Evolutionary conservation across 148 eudicot species (phyloP), one percentile per base, ranked within the genome.

Genomic region (Amaranthus cruentus): DNA sequence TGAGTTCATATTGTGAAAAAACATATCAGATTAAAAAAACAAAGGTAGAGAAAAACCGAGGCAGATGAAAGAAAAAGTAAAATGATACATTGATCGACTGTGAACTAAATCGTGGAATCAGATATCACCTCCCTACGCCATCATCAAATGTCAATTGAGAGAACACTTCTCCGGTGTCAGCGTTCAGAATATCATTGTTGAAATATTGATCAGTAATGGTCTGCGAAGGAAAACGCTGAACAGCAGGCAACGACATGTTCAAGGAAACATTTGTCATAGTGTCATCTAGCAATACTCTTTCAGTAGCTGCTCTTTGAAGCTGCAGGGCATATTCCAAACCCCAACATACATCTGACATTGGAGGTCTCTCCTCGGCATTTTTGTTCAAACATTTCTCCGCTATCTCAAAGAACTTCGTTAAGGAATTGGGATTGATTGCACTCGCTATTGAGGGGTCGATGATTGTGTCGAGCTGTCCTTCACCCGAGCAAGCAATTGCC

Each of bases 281-380:
- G 55, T 86, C 85, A 46, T 75, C 89, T 46, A 66, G 60, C 8
- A 73, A 49, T 13, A 70, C 73, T 58, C 75, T 55, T 54, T 28
- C 55, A 53, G 55, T 38, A 21, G 60, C 80, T 8, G 48, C 71
- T 52, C 68, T 79, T 42, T 86, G 83, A 76, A 84, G 85, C 75
- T 75, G 78, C 68, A 85, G 66, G 11, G 82, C 81, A 55, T 82
- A 88, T 59, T 88, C 86, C 70, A 88, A 73, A 73, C 84, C 85
- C 89, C 91, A 88, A 68, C 77, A 46, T 9, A 88, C 86, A 68
- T 88, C 86, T 4, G 80, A 71, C 87, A 88, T 88, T 4, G 62
- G 63, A 3, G 86, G 89, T 84, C 89, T 80, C 2, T 86, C 87
- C 0, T 1, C 70, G 3, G 84, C 84, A 48, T 9, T 13, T 0